A percentile compares a stretch with the other conserved stretches of the same genome.
These are phyloP conservation scores for Diaporthe eres DNA, from an alignment of 2,329 filamentous ascomycete species.

Conservation along the genomic window DNA sequence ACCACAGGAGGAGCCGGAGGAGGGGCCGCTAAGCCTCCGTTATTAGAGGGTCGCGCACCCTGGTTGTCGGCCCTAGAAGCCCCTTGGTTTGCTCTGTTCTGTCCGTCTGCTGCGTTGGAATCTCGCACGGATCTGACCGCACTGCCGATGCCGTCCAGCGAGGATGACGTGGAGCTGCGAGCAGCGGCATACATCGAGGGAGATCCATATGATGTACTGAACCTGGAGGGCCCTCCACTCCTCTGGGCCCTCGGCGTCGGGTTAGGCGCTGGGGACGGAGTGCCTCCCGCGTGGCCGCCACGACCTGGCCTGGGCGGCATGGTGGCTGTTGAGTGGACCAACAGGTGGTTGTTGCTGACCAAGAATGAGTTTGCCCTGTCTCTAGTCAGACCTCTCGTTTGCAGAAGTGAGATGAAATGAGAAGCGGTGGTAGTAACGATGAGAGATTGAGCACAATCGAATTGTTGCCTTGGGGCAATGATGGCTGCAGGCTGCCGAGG, in stretches of 20 bases:
- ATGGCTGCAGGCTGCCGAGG: background rate
- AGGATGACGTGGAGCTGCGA: conserved; percentile 4
- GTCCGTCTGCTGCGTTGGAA: conserved; percentile 15
- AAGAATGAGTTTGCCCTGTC: background rate
- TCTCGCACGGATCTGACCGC: conserved; percentile 25
- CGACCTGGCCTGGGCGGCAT: conserved; percentile 41
- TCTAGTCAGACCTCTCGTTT: background rate
- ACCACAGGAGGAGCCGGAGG: background rate
- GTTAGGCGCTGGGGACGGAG: conserved; percentile 15
- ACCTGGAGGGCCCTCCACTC: conserved; percentile 44
- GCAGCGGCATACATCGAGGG: conserved; percentile 34
- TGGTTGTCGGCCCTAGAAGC: background rate
- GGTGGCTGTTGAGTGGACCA: background rate
- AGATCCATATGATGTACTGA: conserved; percentile 50
- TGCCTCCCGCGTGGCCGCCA: conserved; percentile 17
- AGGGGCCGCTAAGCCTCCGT: background rate
- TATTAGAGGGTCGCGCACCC: background rate
- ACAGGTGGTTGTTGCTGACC: background rate
- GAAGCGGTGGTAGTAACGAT: background rate
- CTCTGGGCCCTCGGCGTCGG: conserved; percentile 22
- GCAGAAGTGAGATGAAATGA: background rate
- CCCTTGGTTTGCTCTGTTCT: background rate
- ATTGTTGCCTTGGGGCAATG: background rate
- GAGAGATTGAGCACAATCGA: background rate
- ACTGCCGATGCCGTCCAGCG: background rate